phyloP scores from a whole-genome alignment of 495 filamentous ascomycete species.

The Platismatia glauca region DNA sequence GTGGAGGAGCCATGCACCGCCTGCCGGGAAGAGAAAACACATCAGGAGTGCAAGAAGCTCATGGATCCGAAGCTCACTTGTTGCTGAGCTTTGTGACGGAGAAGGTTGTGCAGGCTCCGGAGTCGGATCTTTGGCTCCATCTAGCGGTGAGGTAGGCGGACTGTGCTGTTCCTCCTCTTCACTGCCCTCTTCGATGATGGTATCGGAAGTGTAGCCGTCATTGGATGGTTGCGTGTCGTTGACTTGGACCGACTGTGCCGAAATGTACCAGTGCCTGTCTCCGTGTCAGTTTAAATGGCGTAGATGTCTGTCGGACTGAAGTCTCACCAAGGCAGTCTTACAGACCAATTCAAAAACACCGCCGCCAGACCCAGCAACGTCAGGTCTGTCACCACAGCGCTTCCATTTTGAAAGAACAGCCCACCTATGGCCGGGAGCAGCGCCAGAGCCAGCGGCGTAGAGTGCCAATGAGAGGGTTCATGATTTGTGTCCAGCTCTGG shows the following conservation, averaged over 20 bases:
- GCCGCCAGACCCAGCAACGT: conserved; percentile 68
- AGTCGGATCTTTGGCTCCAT: conserved; percentile 12
- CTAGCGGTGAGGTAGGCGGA: conserved; percentile 1
- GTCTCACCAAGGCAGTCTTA: conserved; percentile 78
- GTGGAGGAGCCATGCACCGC: conserved; percentile 74
- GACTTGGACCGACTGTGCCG: conserved; percentile 55
- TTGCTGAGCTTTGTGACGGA: conserved; percentile 26
- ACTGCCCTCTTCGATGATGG: conserved; percentile 41
- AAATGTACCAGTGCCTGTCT: conserved; percentile 78
- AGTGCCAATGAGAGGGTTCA: conserved; percentile 63
- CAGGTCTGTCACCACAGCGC: conserved; percentile 72
- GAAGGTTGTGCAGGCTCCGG: conserved; percentile 14
- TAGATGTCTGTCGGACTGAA: background rate
- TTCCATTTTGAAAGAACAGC: conserved; percentile 75
- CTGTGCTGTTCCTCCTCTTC: conserved; percentile 36
- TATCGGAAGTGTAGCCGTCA: conserved; percentile 28
- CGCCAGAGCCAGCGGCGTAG: conserved; percentile 68
- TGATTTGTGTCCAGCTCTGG: conserved; percentile 23
- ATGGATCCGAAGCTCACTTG: conserved; percentile 62
- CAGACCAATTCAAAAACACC: conserved; percentile 89
- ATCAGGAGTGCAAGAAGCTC: conserved; percentile 63
- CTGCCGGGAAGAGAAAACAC: conserved; percentile 71
- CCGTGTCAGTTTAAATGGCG: background rate
- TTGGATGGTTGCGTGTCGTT: conserved; percentile 29
- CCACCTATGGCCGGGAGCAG: conserved; percentile 79